These are phyloP conservation scores for Phytophthora ohioensis DNA, from an alignment of 352 stramenopile species.

Conservation along the genomic window DNA sequence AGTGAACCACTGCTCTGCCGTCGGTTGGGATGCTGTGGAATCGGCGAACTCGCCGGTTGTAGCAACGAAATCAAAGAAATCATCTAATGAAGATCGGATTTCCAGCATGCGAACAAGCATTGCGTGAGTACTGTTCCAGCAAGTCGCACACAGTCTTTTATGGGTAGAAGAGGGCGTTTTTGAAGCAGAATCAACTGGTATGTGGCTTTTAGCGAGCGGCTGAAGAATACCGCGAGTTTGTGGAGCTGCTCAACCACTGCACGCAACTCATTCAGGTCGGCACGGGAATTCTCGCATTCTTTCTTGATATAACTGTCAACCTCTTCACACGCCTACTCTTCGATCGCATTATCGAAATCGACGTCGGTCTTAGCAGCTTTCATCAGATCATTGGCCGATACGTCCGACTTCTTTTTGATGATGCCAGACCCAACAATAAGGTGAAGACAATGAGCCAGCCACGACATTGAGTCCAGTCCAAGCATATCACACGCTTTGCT, in stretches of 20 bases:
- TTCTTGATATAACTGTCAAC: conserved; percentile 1
- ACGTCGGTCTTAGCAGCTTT: too few relatives aligned
- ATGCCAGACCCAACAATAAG: conserved; percentile 4
- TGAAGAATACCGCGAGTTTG: not conserved
- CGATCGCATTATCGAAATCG: too few relatives aligned
- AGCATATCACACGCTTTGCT: conserved; percentile 1
- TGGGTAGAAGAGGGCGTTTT: not conserved
- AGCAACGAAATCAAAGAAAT: conserved; percentile 3
- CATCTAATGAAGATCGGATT: not conserved
- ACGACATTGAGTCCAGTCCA: not conserved
- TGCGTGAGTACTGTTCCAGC: conserved; percentile 7
- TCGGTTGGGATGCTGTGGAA: not conserved
- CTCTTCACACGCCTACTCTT: not conserved
- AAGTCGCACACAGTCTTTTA: not conserved
- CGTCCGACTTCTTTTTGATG: conserved; percentile 2
- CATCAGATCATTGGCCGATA: not conserved
- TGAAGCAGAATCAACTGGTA: not conserved
- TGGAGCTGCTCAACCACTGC: not conserved
- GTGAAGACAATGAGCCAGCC: conserved; percentile 6
- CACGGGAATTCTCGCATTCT: not conserved
- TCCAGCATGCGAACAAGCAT: conserved; percentile 7
- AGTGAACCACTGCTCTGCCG: conserved; percentile 10
- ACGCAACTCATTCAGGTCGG: not conserved
- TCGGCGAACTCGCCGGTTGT: not conserved
- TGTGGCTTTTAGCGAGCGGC: conserved; percentile 1